These are phyloP conservation scores for Aspergillus sp. DNA, from an alignment of 2,329 filamentous ascomycete genomes.

Conservation along the genomic window DNA sequence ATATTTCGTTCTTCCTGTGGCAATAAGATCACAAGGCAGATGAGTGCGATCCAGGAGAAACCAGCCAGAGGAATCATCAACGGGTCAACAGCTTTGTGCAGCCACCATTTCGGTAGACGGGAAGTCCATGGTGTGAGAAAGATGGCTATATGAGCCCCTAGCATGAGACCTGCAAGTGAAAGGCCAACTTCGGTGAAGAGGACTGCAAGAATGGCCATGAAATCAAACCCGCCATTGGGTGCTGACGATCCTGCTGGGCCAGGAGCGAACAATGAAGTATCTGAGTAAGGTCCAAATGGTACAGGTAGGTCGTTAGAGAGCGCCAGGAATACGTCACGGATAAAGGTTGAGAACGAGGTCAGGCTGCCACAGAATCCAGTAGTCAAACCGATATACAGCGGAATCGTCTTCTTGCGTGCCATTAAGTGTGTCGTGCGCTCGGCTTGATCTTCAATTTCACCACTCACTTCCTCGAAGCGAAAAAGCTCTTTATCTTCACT, in stretches of 20 bases:
- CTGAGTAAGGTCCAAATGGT: slow-evolving; percentile 37
- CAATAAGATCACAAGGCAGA: slow-evolving; percentile 50
- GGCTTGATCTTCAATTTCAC: neutral
- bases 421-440: neutral
- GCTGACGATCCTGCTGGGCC: slow-evolving; percentile 30
- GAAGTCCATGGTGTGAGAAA: slow-evolving; percentile 51
- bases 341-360: slow-evolving; percentile 77
- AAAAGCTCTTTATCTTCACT: slow-evolving; percentile 67
- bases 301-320: slow-evolving; percentile 14
- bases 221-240: slow-evolving; percentile 64
- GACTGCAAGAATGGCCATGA: slow-evolving; percentile 67
- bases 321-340: slow-evolving; percentile 68
- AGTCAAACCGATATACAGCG: slow-evolving; percentile 58
- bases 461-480: slow-evolving; percentile 43
- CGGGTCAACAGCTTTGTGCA: slow-evolving; percentile 32
- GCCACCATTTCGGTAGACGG: slow-evolving; percentile 47
- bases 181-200: slow-evolving; percentile 60
- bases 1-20: slow-evolving; percentile 42
- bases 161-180: slow-evolving; percentile 57
- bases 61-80: slow-evolving; percentile 52
- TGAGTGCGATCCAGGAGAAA: slow-evolving; percentile 64
- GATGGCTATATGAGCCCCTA: slow-evolving; percentile 65
- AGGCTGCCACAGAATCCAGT: slow-evolving; percentile 84
- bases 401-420: slow-evolving; percentile 64
- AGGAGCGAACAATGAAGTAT: slow-evolving; percentile 24